Evolutionary conservation across 208 protist genomes (phyloP).

Genomic region (Kentomonas sorsogonicus): DNA sequence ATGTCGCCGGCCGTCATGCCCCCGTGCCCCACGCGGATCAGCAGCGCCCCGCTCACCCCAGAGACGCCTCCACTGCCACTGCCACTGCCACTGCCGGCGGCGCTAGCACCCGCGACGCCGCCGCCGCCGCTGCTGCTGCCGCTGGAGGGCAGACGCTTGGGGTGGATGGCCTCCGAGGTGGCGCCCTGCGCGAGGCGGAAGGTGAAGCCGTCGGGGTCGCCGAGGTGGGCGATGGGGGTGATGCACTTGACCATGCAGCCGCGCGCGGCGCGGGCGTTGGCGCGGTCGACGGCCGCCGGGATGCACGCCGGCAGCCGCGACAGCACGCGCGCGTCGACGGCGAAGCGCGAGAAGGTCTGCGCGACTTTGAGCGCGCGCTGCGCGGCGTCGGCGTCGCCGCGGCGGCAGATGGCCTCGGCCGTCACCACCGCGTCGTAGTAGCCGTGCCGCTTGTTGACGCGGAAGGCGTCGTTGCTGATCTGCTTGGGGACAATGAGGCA

Average conservation of each 20-base stretch:
- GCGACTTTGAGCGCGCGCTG: conserved; percentile 61
- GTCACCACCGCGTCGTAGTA: conserved; percentile 86
- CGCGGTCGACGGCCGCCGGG: conserved; percentile 16
- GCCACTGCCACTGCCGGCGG: too few relatives aligned
- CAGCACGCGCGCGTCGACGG: conserved; percentile 71
- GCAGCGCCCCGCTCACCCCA: conserved; percentile 51
- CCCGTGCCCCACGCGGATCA: conserved; percentile 75
- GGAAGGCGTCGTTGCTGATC: conserved; percentile 62
- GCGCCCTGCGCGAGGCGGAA: conserved; percentile 63
- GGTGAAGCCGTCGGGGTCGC: conserved; percentile 45
- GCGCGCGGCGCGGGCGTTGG: background rate
- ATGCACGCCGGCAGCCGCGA: conserved; percentile 56
- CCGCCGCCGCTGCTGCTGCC: too few relatives aligned
- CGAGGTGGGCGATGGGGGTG: conserved; percentile 24
- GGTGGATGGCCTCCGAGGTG: conserved; percentile 34
- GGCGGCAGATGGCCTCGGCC: conserved; percentile 76
- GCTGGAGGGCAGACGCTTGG: too few relatives aligned
- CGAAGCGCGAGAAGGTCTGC: conserved; percentile 70
- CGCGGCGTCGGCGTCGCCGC: conserved; percentile 44
- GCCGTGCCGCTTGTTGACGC: conserved; percentile 82
- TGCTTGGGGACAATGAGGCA: conserved; percentile 78
- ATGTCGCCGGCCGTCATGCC: conserved; percentile 81
- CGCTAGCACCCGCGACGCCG: too few relatives aligned
- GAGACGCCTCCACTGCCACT: too few relatives aligned
- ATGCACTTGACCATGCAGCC: background rate